A percentile compares a stretch with the other conserved stretches of the same genome.
Conservation (phyloP, 1,284 basidiomycete genomes). For the Cryptococcus wingfieldii region DNA sequence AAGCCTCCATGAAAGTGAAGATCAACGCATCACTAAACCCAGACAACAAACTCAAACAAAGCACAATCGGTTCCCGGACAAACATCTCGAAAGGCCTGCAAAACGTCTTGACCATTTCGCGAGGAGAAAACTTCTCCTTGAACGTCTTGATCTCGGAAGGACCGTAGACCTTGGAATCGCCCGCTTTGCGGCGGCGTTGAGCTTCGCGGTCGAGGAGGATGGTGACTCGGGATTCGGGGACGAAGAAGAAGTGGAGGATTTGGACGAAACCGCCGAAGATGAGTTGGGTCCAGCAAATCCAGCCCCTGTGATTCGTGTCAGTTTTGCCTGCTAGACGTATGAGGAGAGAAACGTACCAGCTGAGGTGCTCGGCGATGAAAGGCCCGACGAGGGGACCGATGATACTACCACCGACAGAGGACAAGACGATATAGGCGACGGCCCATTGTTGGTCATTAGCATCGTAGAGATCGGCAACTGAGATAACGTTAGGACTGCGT, state of each 20-base stretch:
- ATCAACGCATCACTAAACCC: conserved; percentile 49
- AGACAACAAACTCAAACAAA: conserved; percentile 47
- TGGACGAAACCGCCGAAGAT: conserved; percentile 49
- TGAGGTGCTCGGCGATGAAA: conserved; percentile 46
- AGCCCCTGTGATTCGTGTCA: conserved; percentile 13
- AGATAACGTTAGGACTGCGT: neutral
- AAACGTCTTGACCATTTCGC: conserved; percentile 45
- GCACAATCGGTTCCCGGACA: conserved; percentile 48
- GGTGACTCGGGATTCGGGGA: conserved; percentile 49
- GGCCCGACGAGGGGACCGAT: conserved; percentile 56
- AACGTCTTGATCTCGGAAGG: conserved; percentile 43
- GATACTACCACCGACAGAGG: conserved; percentile 56
- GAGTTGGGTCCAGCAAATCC: conserved; percentile 50
- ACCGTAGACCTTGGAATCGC: conserved; percentile 45
- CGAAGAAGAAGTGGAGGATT: conserved; percentile 45
- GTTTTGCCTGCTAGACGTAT: neutral
- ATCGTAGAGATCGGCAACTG: conserved; percentile 62
- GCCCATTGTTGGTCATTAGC: conserved; percentile 58
- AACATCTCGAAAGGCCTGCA: conserved; percentile 39
- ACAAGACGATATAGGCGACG: conserved; percentile 58
- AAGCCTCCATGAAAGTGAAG: conserved; percentile 50
- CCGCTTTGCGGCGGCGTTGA: conserved; percentile 39
- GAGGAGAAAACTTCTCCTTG: conserved; percentile 40
- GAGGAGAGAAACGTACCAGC: conserved; percentile 40
- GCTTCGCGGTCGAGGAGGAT: conserved; percentile 48